Evolutionary conservation across 2,329 filamentous ascomycete genomes (phyloP).

Genomic region (Triangularia setosa): DNA sequence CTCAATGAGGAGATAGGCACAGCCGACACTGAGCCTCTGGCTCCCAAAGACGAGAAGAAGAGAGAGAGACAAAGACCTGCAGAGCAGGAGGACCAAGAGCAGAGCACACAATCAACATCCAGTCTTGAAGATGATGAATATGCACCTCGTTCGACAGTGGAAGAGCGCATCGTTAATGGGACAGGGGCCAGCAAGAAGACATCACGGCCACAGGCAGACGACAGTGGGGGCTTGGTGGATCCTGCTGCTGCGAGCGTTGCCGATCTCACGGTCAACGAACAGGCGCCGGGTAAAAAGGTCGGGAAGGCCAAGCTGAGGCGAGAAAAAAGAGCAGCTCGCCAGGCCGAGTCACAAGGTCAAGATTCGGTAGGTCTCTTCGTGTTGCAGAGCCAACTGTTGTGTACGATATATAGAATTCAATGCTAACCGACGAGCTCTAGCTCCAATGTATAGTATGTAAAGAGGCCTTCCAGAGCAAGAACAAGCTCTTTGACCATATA

Average conservation of each 20-base stretch:
- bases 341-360: conserved; percentile 33
- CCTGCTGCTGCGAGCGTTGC: conserved; percentile 13
- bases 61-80: background rate
- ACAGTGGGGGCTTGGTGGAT: conserved; percentile 2
- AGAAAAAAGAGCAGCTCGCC: conserved; percentile 44
- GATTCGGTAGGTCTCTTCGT: conserved; percentile 33
- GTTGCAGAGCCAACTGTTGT: background rate
- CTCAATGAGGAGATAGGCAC: background rate
- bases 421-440: conserved; percentile 24
- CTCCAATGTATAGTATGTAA: conserved; percentile 45
- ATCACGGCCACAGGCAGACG: background rate
- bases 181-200: conserved; percentile 7
- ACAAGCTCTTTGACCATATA: conserved; percentile 70
- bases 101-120: background rate
- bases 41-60: background rate
- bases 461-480: conserved; percentile 55
- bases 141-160: conserved; percentile 42
- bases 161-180: conserved; percentile 35
- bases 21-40: background rate
- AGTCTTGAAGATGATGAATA: conserved; percentile 40
- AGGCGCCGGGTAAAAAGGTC: conserved; percentile 36
- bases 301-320: conserved; percentile 51
- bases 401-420: background rate
- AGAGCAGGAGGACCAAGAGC: conserved; percentile 10
- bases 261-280: conserved; percentile 17